Evolutionary conservation across 2,329 filamentous ascomycete genomes (phyloP).

Genomic region (Sphaerulina vaccinii): DNA sequence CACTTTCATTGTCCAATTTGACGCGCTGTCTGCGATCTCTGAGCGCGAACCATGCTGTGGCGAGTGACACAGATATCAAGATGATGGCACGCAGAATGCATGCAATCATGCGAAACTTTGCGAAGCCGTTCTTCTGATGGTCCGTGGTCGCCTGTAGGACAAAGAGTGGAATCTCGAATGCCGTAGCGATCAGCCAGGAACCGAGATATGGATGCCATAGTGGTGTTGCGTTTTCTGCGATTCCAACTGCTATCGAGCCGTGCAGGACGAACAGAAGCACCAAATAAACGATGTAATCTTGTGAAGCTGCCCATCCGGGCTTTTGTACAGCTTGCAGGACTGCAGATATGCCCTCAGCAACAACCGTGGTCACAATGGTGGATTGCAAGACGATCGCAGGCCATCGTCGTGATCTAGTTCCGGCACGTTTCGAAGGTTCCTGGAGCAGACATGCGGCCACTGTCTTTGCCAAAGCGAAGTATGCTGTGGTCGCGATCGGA

Average conservation of each 20-base stretch:
- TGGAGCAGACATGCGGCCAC: slow-evolving; percentile 33
- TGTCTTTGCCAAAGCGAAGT: slow-evolving; percentile 31
- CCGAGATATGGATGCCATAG: slow-evolving; percentile 35
- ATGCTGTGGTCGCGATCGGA: slow-evolving; percentile 28
- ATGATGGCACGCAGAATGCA: slow-evolving; percentile 21
- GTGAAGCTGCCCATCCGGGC: slow-evolving; percentile 17
- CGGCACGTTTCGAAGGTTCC: slow-evolving; percentile 22
- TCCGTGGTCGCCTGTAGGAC: slow-evolving; percentile 13
- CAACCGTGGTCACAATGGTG: slow-evolving; percentile 20
- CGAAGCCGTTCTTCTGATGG: slow-evolving; percentile 15
- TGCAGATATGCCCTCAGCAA: slow-evolving; percentile 24
- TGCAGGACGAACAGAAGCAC: slow-evolving; percentile 24
- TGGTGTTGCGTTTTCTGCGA: slow-evolving; percentile 27
- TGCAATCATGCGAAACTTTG: slow-evolving; percentile 16
- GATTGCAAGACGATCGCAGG: slow-evolving; percentile 23
- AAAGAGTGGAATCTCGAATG: slow-evolving; percentile 28
- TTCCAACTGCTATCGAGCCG: slow-evolving; percentile 26
- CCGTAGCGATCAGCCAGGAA: slow-evolving; percentile 28
- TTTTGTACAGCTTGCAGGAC: slow-evolving; percentile 22
- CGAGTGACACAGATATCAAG: slow-evolving; percentile 19
- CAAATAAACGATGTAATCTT: slow-evolving; percentile 31
- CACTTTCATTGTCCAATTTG: slow-evolving; percentile 25
- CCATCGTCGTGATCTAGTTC: slow-evolving; percentile 19
- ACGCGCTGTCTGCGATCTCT: slow-evolving; percentile 20
- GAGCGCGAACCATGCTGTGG: slow-evolving; percentile 17